Conservation (phyloP, 139 green algal species). For the Pseudopediastrum boryanum region DNA sequence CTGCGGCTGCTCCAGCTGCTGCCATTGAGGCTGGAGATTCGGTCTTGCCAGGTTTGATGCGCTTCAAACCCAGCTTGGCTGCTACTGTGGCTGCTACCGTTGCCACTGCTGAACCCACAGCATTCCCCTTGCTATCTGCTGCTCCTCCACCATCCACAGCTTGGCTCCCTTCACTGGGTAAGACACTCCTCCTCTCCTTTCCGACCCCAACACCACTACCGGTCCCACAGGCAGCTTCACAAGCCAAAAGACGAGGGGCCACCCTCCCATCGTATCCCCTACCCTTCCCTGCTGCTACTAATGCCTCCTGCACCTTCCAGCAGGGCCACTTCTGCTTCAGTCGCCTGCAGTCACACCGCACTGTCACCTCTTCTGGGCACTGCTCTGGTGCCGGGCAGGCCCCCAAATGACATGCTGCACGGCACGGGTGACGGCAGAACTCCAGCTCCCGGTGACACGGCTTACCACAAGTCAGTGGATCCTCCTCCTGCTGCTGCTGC, state of each 20-base stretch:
- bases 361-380: slow-evolving; percentile 67
- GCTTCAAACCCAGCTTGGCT: neutral
- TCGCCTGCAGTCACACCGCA: slow-evolving; percentile 74
- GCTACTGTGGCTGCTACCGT: neutral
- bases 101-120: neutral
- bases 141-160: neutral
- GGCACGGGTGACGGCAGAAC: slow-evolving; percentile 69
- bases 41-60: too few relatives aligned
- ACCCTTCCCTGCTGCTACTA: slow-evolving; percentile 39
- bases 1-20: slow-evolving; percentile 4
- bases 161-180: too few relatives aligned
- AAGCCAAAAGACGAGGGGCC: slow-evolving; percentile 61
- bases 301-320: slow-evolving; percentile 51
- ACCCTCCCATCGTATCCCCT: slow-evolving; percentile 30
- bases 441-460: slow-evolving; percentile 63
- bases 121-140: neutral
- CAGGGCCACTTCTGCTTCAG: slow-evolving; percentile 68
- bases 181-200: too few relatives aligned
- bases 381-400: slow-evolving; percentile 50
- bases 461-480: slow-evolving; percentile 63
- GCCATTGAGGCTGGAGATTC: neutral
- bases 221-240: slow-evolving; percentile 60
- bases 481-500: neutral
- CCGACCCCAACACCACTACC: too few relatives aligned
- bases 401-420: slow-evolving; percentile 61